Conservation (phyloP, 768 basidiomycete species). For the Dendrothele bispora region DNA sequence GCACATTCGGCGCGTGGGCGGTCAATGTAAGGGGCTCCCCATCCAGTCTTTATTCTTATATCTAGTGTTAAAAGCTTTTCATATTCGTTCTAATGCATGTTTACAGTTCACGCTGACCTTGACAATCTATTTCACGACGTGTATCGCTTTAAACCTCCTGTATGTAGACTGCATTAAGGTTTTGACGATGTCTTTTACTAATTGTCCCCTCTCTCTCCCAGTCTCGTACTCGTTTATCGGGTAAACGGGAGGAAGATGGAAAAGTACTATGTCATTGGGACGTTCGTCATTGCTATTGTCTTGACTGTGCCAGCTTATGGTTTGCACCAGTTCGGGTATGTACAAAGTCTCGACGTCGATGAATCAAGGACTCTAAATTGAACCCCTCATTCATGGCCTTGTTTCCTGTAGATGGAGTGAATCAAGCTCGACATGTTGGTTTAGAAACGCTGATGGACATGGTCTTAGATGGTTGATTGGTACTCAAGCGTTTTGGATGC, state of each 20-base stretch:
- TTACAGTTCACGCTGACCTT: conserved; percentile 17
- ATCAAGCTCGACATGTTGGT: conserved; percentile 21
- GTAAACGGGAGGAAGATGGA: conserved; percentile 25
- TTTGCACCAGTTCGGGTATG: conserved; percentile 24
- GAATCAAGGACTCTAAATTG: not conserved
- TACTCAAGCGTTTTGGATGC: too few relatives aligned
- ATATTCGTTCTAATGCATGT: not conserved
- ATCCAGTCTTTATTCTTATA: too few relatives aligned
- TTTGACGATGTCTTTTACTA: too few relatives aligned
- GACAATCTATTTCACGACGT: conserved; percentile 21
- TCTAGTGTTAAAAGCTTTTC: too few relatives aligned
- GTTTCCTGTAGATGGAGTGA: conserved; percentile 15
- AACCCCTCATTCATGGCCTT: too few relatives aligned
- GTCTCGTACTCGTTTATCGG: conserved; percentile 23
- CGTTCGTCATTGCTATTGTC: conserved; percentile 12
- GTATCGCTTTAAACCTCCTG: conserved; percentile 28
- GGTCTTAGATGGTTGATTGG: conserved; percentile 23
- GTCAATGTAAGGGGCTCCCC: conserved; percentile 18
- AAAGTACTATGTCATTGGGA: conserved; percentile 24
- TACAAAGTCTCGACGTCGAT: not conserved
- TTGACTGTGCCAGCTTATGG: conserved; percentile 19
- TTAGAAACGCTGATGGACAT: conserved; percentile 11
- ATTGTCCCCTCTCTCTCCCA: not conserved
- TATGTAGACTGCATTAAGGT: too few relatives aligned
- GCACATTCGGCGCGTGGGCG: conserved; percentile 19